These are phyloP conservation scores for Pholiota adiposa DNA, from an alignment of 1,284 basidiomycete species.

Conservation along the genomic window DNA sequence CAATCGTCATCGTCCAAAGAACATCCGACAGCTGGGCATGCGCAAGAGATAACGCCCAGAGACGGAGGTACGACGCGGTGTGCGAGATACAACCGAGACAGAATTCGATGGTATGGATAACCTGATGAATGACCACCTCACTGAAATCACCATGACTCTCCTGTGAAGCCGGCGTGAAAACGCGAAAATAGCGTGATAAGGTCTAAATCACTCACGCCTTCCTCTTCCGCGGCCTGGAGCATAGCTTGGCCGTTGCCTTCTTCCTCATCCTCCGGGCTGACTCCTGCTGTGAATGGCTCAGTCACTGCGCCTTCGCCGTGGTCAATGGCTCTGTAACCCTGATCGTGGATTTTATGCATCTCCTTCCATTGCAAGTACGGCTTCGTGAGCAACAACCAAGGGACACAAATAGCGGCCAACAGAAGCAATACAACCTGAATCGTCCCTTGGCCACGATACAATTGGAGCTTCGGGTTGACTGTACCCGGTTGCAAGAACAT, in stretches of 20 bases:
- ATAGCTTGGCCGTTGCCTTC: slow-evolving; percentile 82
- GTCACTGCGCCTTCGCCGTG: slow-evolving; percentile 59
- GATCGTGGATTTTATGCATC: slow-evolving; percentile 81
- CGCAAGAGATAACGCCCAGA: slow-evolving; percentile 98
- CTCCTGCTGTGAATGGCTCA: slow-evolving; percentile 35
- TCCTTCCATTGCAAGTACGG: slow-evolving; percentile 96
- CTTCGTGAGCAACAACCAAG: slow-evolving; percentile 93
- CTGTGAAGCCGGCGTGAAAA: slow-evolving; percentile 35
- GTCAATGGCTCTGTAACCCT: slow-evolving; percentile 81
- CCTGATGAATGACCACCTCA: slow-evolving; percentile 95
- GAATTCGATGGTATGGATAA: slow-evolving; percentile 99
- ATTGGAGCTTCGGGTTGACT: slow-evolving; percentile 70
- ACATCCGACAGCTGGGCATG: slow-evolving; percentile 99
- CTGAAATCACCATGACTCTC: slow-evolving; percentile 89
- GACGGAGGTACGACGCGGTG: slow-evolving; percentile 97
- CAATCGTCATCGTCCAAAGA: slow-evolving; percentile 87
- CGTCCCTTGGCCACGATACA: slow-evolving; percentile 89
- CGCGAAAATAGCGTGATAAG: slow-evolving; percentile 16
- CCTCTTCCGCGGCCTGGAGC: slow-evolving; percentile 63
- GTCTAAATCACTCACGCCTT: slow-evolving; percentile 55
- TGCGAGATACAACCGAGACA: slow-evolving; percentile 99
- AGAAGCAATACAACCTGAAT: slow-evolving; percentile 85
- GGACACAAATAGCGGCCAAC: slow-evolving; percentile 88
- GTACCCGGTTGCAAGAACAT: slow-evolving; percentile 92
- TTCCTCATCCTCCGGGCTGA: slow-evolving; percentile 76